A percentile compares a stretch with the other conserved stretches of the same genome.
Conservation (phyloP, 441 rosid genomes). For the Mallotus japonicus region DNA sequence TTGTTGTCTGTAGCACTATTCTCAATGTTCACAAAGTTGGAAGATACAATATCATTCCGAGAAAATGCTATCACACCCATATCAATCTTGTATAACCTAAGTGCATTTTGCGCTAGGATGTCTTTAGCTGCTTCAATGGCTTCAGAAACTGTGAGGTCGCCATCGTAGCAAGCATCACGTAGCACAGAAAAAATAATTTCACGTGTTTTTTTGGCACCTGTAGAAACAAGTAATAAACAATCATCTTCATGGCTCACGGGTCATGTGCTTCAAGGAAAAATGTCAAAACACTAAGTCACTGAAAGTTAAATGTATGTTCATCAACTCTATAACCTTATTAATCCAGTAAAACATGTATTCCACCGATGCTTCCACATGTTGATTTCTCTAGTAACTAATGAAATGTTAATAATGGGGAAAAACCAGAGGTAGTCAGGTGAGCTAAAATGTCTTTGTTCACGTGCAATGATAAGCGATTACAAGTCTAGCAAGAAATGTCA, state of each 20-base stretch:
- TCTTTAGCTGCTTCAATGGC: constrained; percentile 82
- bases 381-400: not conserved
- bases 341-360: not conserved
- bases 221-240: constrained; percentile 24
- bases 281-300: not conserved
- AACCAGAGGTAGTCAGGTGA: not conserved
- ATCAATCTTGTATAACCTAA: constrained; percentile 62
- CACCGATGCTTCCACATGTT: not conserved
- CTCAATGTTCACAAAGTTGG: constrained; percentile 30
- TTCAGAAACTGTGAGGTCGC: constrained; percentile 72
- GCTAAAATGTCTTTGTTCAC: not conserved
- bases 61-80: constrained; percentile 21
- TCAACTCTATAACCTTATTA: not conserved
- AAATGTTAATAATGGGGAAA: no score
- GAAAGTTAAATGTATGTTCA: not conserved
- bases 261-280: constrained; percentile 10
- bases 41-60: constrained; percentile 30
- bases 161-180: constrained; percentile 61
- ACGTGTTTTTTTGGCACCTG: constrained; percentile 83
- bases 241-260: not conserved
- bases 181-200: constrained; percentile 71
- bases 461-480: not conserved
- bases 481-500: not conserved
- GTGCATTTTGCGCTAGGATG: constrained; percentile 64
- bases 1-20: constrained; percentile 30